phyloP scores from a whole-genome alignment of 441 rosid genomes.

The Biscutella laevigata region DNA sequence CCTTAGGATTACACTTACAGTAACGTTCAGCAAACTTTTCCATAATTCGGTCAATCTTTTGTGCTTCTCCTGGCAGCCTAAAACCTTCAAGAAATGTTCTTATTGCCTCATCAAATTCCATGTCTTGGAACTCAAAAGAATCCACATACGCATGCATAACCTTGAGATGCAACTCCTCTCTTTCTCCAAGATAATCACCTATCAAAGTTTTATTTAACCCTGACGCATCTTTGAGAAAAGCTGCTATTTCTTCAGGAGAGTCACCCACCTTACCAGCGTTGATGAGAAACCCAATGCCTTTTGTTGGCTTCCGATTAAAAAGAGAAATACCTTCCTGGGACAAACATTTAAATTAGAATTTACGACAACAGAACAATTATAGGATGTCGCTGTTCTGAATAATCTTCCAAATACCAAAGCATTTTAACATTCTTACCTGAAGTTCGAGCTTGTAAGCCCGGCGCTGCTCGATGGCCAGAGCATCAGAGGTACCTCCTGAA shows the following conservation, averaged over 20 bases:
- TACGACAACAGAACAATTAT: neutral
- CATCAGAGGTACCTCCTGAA: slow-evolving; percentile 78
- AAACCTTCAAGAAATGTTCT: slow-evolving; percentile 80
- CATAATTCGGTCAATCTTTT: slow-evolving; percentile 97
- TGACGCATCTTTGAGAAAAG: slow-evolving; percentile 78
- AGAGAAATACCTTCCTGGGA: slow-evolving; percentile 99
- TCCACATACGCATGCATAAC: slow-evolving; percentile 98
- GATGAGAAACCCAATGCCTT: slow-evolving; percentile 94
- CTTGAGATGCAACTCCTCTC: slow-evolving; percentile 83
- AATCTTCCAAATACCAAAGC: neutral
- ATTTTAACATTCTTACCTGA: slow-evolving; percentile 46
- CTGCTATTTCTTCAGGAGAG: slow-evolving; percentile 93
- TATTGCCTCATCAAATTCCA: slow-evolving; percentile 97
- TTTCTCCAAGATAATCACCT: slow-evolving; percentile 98
- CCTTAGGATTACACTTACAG: slow-evolving; percentile 94
- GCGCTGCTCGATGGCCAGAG: slow-evolving; percentile 85
- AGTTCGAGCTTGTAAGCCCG: slow-evolving; percentile 99
- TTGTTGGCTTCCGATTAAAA: slow-evolving; percentile 90
- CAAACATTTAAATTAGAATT: slow-evolving; percentile 35
- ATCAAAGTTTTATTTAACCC: slow-evolving; percentile 80
- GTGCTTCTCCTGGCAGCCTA: slow-evolving; percentile 99
- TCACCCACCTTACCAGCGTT: slow-evolving; percentile 90
- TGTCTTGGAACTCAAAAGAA: slow-evolving; percentile 79
- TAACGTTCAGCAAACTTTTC: slow-evolving; percentile 96
- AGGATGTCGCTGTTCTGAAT: neutral